Evolutionary conservation across 805 yeast genomes (phyloP).

Genomic region (Candida odintsovae): DNA sequence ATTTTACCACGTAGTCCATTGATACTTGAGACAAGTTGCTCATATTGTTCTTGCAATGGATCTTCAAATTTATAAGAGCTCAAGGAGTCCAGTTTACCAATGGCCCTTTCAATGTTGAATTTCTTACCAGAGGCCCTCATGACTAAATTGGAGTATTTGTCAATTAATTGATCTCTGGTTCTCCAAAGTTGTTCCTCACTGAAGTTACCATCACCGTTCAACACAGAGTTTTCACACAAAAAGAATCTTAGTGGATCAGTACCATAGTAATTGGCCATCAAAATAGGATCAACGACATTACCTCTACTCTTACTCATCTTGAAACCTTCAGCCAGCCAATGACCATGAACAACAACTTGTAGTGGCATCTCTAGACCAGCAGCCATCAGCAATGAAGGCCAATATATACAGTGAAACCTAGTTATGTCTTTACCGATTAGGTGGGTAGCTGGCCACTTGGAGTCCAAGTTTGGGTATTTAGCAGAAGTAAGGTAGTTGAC

Average conservation of each 20-base stretch:
- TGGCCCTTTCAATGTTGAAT: conserved; percentile 51
- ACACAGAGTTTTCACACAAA: conserved; percentile 66
- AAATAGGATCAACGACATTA: conserved; percentile 88
- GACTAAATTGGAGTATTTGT: conserved; percentile 77
- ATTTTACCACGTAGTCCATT: conserved; percentile 33
- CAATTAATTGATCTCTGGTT: conserved; percentile 61
- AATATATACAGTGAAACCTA: conserved; percentile 83
- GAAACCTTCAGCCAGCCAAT: conserved; percentile 84
- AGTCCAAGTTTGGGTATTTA: conserved; percentile 43
- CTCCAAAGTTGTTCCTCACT: conserved; percentile 47
- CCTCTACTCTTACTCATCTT: conserved; percentile 94
- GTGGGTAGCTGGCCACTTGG: conserved; percentile 44
- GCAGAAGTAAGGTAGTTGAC: conserved; percentile 74
- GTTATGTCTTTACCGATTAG: conserved; percentile 88
- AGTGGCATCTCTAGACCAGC: conserved; percentile 67
- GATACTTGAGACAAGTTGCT: conserved; percentile 26
- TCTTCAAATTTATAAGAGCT: conserved; percentile 6
- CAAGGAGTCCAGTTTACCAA: conserved; percentile 5
- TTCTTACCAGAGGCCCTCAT: conserved; percentile 68
- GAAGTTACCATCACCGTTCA: conserved; percentile 77
- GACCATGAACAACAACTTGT: conserved; percentile 83
- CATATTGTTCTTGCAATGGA: conserved; percentile 5
- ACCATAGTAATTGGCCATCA: conserved; percentile 57
- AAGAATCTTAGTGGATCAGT: conserved; percentile 71
- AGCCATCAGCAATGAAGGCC: conserved; percentile 91